phyloP scores from a whole-genome alignment of 805 yeast species.

The Saturnispora besseyi region DNA sequence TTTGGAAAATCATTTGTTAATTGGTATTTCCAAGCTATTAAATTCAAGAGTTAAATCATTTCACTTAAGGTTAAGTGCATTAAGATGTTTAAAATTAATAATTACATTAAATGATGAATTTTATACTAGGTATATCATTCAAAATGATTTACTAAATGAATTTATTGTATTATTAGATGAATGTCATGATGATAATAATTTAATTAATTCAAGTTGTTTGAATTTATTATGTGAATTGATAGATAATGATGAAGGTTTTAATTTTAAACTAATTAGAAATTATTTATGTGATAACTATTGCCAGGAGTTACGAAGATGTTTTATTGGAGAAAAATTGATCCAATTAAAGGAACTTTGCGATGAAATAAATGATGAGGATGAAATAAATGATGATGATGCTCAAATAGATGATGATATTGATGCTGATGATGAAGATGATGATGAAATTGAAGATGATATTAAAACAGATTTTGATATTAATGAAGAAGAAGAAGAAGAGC shows the following conservation, averaged over 20 bases:
- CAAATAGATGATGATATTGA: conserved; percentile 24
- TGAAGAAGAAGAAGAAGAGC: neutral
- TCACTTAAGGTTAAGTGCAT: conserved; percentile 49
- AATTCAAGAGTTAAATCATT: conserved; percentile 36
- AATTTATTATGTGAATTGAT: conserved; percentile 36
- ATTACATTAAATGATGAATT: conserved; percentile 53
- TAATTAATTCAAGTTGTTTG: conserved; percentile 67
- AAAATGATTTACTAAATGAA: conserved; percentile 41
- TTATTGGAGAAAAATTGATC: conserved; percentile 15
- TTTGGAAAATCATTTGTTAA: conserved; percentile 47
- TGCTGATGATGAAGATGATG: conserved; percentile 25
- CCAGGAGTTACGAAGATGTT: conserved; percentile 12
- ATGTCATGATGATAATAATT: conserved; percentile 44
- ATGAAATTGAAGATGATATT: conserved; percentile 11
- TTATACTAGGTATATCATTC: conserved; percentile 48
- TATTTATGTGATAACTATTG: conserved; percentile 18
- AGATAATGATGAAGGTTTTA: conserved; percentile 15
- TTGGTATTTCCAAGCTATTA: conserved; percentile 46
- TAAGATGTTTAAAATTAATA: conserved; percentile 59
- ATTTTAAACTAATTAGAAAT: conserved; percentile 16
- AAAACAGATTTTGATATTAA: conserved; percentile 10
- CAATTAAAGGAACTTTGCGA: neutral
- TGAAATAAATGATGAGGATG: conserved; percentile 22
- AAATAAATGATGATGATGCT: conserved; percentile 26
- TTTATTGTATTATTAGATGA: conserved; percentile 42